Conservation (phyloP, 352 stramenopile genomes). For the Phytophthora chlamydospora region DNA sequence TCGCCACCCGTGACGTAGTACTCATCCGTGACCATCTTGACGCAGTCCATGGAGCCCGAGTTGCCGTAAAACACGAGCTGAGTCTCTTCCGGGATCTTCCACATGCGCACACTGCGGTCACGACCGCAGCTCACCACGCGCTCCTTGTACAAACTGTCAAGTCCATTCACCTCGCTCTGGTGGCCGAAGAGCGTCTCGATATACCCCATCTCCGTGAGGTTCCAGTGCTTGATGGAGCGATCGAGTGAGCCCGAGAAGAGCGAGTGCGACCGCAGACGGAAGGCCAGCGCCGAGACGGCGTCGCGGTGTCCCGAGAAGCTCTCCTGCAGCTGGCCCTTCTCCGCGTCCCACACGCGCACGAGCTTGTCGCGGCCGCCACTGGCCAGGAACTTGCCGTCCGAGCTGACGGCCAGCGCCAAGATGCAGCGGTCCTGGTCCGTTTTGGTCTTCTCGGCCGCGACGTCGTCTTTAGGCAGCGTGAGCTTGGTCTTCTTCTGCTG, state of each 20-base stretch:
- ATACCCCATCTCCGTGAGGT: conserved; percentile 95
- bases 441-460: conserved; percentile 45
- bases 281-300: conserved; percentile 85
- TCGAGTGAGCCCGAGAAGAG: conserved; percentile 94
- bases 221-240: conserved; percentile 95
- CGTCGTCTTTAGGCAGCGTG: conserved; percentile 63
- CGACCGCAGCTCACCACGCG: conserved; percentile 90
- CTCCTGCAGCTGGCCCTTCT: conserved; percentile 81
- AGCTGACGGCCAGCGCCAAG: conserved; percentile 88
- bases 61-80: conserved; percentile 95
- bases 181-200: conserved; percentile 96
- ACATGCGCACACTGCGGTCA: conserved; percentile 93
- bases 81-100: conserved; percentile 96
- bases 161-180: conserved; percentile 89
- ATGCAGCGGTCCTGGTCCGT: conserved; percentile 86
- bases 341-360: conserved; percentile 89
- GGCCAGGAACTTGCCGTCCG: conserved; percentile 92
- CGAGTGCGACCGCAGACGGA: conserved; percentile 88
- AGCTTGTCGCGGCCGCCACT: conserved; percentile 92
- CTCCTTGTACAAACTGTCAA: conserved; percentile 92
- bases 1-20: conserved; percentile 94
- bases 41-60: conserved; percentile 91
- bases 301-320: conserved; percentile 92
- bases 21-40: conserved; percentile 92
- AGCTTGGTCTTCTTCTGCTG: conserved; percentile 79